These are phyloP conservation scores for Septoria linicola DNA, from an alignment of 2,329 filamentous ascomycete genomes.

Conservation along the genomic window DNA sequence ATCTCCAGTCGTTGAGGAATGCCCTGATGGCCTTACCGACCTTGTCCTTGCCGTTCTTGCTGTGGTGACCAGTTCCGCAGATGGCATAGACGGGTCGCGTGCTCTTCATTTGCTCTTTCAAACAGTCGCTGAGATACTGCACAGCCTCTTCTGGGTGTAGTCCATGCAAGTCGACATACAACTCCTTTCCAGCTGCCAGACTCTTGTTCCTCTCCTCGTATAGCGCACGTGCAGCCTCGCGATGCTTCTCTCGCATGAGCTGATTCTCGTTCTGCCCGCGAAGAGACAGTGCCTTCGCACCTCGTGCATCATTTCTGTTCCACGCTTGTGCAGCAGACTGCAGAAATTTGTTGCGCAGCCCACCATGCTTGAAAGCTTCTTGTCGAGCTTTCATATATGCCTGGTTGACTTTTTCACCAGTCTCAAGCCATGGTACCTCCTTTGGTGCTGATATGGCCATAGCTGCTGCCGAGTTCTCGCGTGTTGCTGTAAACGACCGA, in stretches of 20 bases:
- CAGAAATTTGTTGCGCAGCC: slow-evolving; percentile 92
- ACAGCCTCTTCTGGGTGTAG: slow-evolving; percentile 97
- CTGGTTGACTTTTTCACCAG: slow-evolving; percentile 85
- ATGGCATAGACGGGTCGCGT: slow-evolving; percentile 85
- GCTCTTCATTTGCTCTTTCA: slow-evolving; percentile 75
- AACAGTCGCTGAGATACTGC: slow-evolving; percentile 83
- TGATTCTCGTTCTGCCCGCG: slow-evolving; percentile 96
- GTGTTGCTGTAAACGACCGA: slow-evolving; percentile 61
- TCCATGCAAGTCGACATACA: slow-evolving; percentile 96
- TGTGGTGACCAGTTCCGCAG: slow-evolving; percentile 94
- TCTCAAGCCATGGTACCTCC: slow-evolving; percentile 95
- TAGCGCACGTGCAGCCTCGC: slow-evolving; percentile 84
- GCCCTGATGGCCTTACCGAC: slow-evolving; percentile 88
- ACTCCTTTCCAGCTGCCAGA: slow-evolving; percentile 59
- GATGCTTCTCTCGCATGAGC: slow-evolving; percentile 93
- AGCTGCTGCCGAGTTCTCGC: slow-evolving; percentile 77
- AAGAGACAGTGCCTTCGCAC: slow-evolving; percentile 89
- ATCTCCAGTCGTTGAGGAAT: slow-evolving; percentile 93
- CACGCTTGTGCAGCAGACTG: slow-evolving; percentile 97
- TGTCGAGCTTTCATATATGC: slow-evolving; percentile 92
- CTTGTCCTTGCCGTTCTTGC: slow-evolving; percentile 98
- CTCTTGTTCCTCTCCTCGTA: slow-evolving; percentile 91
- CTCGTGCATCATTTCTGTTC: slow-evolving; percentile 95
- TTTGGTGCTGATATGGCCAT: slow-evolving; percentile 83
- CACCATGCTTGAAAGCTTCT: slow-evolving; percentile 96